phyloP scores from a whole-genome alignment of 2,329 filamentous ascomycete genomes.

The Ascosphaera apis region DNA sequence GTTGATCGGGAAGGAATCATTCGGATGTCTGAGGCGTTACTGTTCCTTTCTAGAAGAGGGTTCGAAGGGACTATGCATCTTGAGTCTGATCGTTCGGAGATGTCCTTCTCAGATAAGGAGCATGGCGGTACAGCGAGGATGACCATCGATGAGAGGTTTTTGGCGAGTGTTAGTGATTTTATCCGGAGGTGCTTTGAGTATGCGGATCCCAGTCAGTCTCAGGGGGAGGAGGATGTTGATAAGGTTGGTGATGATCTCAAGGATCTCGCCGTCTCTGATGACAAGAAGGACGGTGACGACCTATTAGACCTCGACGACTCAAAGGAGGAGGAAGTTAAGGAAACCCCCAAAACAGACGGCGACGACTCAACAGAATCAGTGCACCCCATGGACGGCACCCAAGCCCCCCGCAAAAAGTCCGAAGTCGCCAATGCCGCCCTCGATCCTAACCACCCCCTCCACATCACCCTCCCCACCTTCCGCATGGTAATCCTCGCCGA shows the following conservation, averaged over 20 bases:
- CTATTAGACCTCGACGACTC: constrained; percentile 14
- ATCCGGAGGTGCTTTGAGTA: constrained; percentile 96
- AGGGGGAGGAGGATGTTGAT: constrained; percentile 15
- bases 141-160: constrained; percentile 63
- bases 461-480: constrained; percentile 93
- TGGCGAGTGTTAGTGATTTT: constrained; percentile 85
- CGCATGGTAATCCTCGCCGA: constrained; percentile 96
- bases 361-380: constrained; percentile 5
- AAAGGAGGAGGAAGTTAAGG: constrained; percentile 2
- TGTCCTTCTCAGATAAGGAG: constrained; percentile 14
- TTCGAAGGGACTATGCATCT: constrained; percentile 52
- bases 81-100: constrained; percentile 22
- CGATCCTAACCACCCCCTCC: constrained; percentile 75
- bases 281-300: constrained; percentile 33
- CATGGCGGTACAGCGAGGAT: constrained; percentile 20
- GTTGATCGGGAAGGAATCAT: constrained; percentile 91
- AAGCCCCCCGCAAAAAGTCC: constrained; percentile 37
- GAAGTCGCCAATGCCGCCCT: constrained; percentile 72
- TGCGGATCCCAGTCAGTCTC: constrained; percentile 62
- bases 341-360: constrained; percentile 5
- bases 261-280: constrained; percentile 51
- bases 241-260: constrained; percentile 42
- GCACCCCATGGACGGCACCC: background rate
- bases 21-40: constrained; percentile 73
- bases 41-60: constrained; percentile 78